Base-by-base conservation (phyloP, 305 asterid genomes). In the Coffea humblotiana region DNA sequence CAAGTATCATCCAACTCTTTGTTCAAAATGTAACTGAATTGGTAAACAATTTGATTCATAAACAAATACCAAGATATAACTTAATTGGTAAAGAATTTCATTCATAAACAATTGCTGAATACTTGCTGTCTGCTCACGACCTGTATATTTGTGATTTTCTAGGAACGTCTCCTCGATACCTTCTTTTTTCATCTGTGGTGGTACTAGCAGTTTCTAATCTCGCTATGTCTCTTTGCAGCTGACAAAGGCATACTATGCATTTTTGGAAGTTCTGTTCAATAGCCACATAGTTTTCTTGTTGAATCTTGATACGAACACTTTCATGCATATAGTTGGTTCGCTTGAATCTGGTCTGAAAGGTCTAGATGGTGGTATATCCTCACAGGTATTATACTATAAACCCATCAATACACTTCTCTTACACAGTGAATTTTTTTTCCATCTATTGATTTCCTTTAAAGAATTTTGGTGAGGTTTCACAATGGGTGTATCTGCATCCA, bases 261-360 rank as follows among this genome's bases (percentile, higher is more conserved):
- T 92, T 82, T 85, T 94, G 93, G 99, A 96, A 90, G 96, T 91
- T 83, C 90, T 96, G 60, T 94, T 96, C 86, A 91, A 81, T 86
- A 90, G 90, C 90, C 97, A 96, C 86, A 91, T 92, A 63, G 84
- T 77, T 79, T 91, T 92, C 81, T 87, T 91, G 72, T 85, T 90
- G 88, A 91, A 91, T 82, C 95, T 96, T 82, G 97, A 91, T 85
- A 84, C 95, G 64, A 94, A 60, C 80, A 91, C 97, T 81, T 96
- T 96, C 88, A 87, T 85, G 91, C 97, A 94, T 85, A 91, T 96
- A 81, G 94, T 89, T 83, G 94, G 99, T 68, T 96, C 99, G 21
- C 98, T 96, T 61, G 97, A 92, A 82, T 94, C 97, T 23, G 99
- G 98, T 82, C 95, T 96, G 81, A 96, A 90, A 87, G 97, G 97